Evolutionary conservation across 2,329 filamentous ascomycete species (phyloP), one percentile per base, ranked within the genome.

Genomic region (Alternaria novae-zelandiae): DNA sequence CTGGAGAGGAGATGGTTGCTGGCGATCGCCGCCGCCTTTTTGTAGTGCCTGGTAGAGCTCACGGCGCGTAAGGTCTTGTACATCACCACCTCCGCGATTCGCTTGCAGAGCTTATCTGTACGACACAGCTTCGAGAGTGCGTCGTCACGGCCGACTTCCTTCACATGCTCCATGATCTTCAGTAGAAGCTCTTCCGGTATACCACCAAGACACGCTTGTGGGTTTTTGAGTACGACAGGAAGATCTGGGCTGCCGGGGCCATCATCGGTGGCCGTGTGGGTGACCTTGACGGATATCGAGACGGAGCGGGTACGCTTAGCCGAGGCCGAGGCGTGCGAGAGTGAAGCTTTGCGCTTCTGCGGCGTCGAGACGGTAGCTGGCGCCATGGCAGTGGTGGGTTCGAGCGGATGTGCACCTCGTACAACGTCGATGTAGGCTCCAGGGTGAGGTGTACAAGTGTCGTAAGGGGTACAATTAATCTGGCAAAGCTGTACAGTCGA

Each of bases 131-230:
- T 47, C 4, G 58, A 58, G 6, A 66, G 47, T 28, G 41, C 30
- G 15, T 17, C 9, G 36, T 41, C 15, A 13, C 10, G 25, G 1
- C 12, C n/a, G 11, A 25, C 7, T 3, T 25, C 10, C 4, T 41
- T 5, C 1, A 65, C 21, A 21, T 47, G 13, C 10, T 30, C 11
- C 17, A 57, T 6, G 12, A 61, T 54, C 15, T 55, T 23, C 10
- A 61, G n/a, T 1, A 66, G 32, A 9, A 66, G 47, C 10, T 66
- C 64, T 25, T 66, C 64, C 8, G 64, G 61, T 11, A 66, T 21
- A 0, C 50, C 25, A 15, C 26, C 28, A n/a, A 66, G 58, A 45
- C 58, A 41, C 1, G 61, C 64, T 55, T 59, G 44, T 15, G 51
- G 28, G 12, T 56, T 63, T 11, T 47, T 54, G 5, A 23, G 25